Evolutionary conservation across 306 rosid genomes (phyloP).

Genomic region (Citrullus mucosospermus): DNA sequence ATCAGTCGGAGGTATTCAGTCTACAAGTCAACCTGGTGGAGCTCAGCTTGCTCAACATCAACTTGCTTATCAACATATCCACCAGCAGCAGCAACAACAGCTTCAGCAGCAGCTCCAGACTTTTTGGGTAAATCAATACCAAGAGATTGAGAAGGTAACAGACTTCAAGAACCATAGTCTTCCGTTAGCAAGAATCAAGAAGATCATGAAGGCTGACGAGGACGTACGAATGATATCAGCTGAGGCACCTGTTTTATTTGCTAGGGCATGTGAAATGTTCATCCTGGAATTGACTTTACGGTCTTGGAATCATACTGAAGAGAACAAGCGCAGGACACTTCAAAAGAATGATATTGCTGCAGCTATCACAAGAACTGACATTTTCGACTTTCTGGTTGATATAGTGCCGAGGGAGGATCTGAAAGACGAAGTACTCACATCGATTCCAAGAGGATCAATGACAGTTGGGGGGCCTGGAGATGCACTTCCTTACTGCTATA

Average conservation of each 20-base stretch:
- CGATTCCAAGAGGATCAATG: constrained; percentile 42
- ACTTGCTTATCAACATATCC: constrained; percentile 37
- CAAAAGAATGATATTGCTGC: constrained; percentile 58
- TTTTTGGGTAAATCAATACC: constrained; percentile 46
- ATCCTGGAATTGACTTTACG: constrained; percentile 50
- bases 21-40: constrained; percentile 29
- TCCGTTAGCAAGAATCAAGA: constrained; percentile 56
- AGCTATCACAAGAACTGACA: constrained; percentile 49
- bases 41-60: constrained; percentile 41
- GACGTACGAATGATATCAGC: constrained; percentile 57
- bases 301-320: constrained; percentile 58
- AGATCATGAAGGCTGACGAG: constrained; percentile 57
- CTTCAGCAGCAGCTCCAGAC: constrained; percentile 41
- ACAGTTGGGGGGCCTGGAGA: constrained; percentile 26
- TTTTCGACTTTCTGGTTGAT: constrained; percentile 51
- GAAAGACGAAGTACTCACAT: constrained; percentile 51
- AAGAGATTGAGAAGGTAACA: constrained; percentile 36
- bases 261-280: constrained; percentile 64
- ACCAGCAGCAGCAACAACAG: constrained; percentile 31
- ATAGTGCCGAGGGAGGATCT: constrained; percentile 53
- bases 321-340: constrained; percentile 52
- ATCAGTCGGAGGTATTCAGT: constrained; percentile 20
- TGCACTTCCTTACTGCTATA: constrained; percentile 20
- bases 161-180: constrained; percentile 64
- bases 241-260: constrained; percentile 49